Evolutionary conservation across 1,139 yeast genomes (phyloP), one percentile per base, ranked within the genome.

Genomic region (Pneumocystis wakefieldiae): DNA sequence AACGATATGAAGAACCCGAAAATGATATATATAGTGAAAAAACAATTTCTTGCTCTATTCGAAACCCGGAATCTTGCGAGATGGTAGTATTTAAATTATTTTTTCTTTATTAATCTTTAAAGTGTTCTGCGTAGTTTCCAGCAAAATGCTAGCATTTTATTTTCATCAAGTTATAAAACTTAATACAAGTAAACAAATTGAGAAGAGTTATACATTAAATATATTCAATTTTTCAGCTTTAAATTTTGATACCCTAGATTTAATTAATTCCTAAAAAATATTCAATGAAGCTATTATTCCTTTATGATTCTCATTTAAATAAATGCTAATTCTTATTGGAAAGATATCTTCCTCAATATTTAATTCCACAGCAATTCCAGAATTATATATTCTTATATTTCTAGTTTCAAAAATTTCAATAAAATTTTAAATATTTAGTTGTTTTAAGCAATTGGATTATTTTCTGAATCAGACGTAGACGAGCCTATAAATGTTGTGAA

Each of bases 51-150:
- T 92, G 98, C 80, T 95, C 97, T 64, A 90, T 92, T 75, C 84
- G 87, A 75, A 92, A 92, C 78, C 97, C 97, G 66, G 97, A 88
- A 76, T 83, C 97, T 61, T 92, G 98, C 78, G 92, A 92, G 73
- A 92, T 92, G 98, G 62, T 63, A 12, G 24, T 12, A 48, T 24
- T 48, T 48, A 48, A 24, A 14, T 4, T 28, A 1, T 14, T 14
- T 17, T 38, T 17, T 14, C 24, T 38, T 37, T 37, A 42, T 37
- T 37, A 32, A 59, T 35, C 37, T 59, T 59, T 10, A 19, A 42
- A 42, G 61, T 59, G 37, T 59, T 59, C 42, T 32, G 37, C 61
- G 15, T 35, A 42, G n/a, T 35, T 19, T 36, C 17, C 32, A 15
- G 28, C 3, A 35, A 37, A 17, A 37, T 35, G 19, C 6, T 19